Conservation (phyloP, 768 basidiomycete species). For the Saitozyma podzolica region DNA sequence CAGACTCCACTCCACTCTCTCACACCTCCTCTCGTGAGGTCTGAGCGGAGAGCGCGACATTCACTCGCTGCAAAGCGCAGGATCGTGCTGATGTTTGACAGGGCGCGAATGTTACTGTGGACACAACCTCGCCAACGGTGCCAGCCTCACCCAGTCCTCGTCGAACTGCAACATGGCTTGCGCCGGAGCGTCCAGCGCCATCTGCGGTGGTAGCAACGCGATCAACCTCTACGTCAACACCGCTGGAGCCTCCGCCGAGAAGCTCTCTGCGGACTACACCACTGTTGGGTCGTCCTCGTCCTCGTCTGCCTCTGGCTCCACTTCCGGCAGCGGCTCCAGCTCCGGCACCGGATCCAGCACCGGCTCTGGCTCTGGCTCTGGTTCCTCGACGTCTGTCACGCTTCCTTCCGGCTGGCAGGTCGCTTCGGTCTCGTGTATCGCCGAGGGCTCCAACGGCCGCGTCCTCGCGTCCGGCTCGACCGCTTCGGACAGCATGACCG, state of each 20-base stretch:
- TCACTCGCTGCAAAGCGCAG: too few relatives aligned
- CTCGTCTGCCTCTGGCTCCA: constrained; percentile 6
- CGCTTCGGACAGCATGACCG: constrained; percentile 16
- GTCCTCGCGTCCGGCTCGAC: constrained; percentile 9
- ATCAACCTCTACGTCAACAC: constrained; percentile 31
- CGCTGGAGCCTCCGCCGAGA: constrained; percentile 9
- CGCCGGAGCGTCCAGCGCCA: constrained; percentile 8
- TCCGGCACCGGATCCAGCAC: constrained; percentile 63
- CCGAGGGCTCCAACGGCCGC: constrained; percentile 19
- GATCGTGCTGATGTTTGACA: too few relatives aligned
- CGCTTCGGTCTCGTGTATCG: constrained; percentile 18
- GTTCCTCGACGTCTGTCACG: constrained; percentile 3
- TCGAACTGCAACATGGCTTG: constrained; percentile 24
- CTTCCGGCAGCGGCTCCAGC: constrained; percentile 41
- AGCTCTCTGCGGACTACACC: too few relatives aligned
- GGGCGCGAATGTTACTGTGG: constrained; percentile 38
- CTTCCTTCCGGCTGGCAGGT: constrained; percentile 16
- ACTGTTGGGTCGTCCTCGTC: constrained; percentile 1
- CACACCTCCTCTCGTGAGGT: too few relatives aligned
- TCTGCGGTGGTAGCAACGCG: constrained; percentile 10
- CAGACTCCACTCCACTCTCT: too few relatives aligned
- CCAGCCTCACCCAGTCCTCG: constrained; percentile 21
- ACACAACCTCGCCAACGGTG: constrained; percentile 24
- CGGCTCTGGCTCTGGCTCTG: constrained; percentile 53
- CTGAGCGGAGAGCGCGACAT: too few relatives aligned